These are phyloP conservation scores for Pythium apleroticum DNA, from an alignment of 352 stramenopile genomes.

Conservation along the genomic window DNA sequence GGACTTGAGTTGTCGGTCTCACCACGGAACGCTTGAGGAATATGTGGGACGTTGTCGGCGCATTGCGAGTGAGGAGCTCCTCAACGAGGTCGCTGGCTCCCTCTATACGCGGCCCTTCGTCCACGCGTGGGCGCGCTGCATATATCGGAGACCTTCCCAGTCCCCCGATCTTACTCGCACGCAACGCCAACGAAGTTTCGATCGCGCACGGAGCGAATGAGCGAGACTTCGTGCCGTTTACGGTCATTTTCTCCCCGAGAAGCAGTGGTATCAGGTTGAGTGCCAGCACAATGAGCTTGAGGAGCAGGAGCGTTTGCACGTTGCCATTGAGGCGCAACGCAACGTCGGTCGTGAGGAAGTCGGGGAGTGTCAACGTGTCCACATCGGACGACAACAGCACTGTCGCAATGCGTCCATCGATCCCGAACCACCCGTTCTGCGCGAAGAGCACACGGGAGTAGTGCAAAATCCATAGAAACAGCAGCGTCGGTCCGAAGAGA, in stretches of 20 bases:
- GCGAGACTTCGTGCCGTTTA: background rate
- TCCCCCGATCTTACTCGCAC: conserved; percentile 28
- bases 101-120: too few relatives aligned
- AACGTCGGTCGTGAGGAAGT: conserved; percentile 33
- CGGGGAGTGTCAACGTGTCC: conserved; percentile 14
- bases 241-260: conserved; percentile 16
- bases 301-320: conserved; percentile 16
- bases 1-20: background rate
- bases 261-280: conserved; percentile 31
- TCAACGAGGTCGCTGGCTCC: background rate
- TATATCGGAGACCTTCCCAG: conserved; percentile 21
- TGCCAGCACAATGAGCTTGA: conserved; percentile 29
- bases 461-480: conserved; percentile 30
- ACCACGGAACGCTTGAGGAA: background rate
- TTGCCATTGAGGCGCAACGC: conserved; percentile 35
- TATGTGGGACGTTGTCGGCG: background rate
- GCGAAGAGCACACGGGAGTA: conserved; percentile 27
- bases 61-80: background rate
- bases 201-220: conserved; percentile 13
- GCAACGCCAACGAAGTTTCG: conserved; percentile 29
- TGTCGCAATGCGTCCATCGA: conserved; percentile 24
- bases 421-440: conserved; percentile 1
- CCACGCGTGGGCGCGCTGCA: background rate
- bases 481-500: conserved; percentile 28
- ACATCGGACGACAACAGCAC: conserved; percentile 23